Evolutionary conservation across 805 yeast species (phyloP).

Genomic region (Diddensiella caesifluorescens): DNA sequence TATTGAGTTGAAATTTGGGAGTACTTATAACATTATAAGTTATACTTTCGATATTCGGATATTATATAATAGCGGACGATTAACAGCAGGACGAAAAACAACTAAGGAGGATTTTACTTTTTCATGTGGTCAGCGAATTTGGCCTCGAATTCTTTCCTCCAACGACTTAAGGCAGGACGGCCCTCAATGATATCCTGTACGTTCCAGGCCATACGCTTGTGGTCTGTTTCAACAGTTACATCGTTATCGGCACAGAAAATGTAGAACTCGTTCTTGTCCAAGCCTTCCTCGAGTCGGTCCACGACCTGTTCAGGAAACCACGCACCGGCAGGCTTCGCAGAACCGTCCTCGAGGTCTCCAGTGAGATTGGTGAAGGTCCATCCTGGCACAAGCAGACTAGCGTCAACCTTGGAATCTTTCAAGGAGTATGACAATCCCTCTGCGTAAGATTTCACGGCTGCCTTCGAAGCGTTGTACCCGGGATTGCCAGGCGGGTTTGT

Average conservation of each 20-base stretch:
- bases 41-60: too few relatives aligned
- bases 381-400: slow-evolving; percentile 27
- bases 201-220: slow-evolving; percentile 25
- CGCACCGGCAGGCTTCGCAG: slow-evolving; percentile 26
- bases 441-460: slow-evolving; percentile 45
- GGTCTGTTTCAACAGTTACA: slow-evolving; percentile 21
- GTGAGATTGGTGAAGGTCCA: slow-evolving; percentile 27
- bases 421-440: slow-evolving; percentile 27
- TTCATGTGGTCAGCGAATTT: slow-evolving; percentile 7
- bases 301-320: slow-evolving; percentile 29
- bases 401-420: slow-evolving; percentile 19
- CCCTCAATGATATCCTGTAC: slow-evolving; percentile 19
- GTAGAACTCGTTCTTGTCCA: slow-evolving; percentile 21
- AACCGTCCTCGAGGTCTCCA: slow-evolving; percentile 19
- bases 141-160: slow-evolving; percentile 18
- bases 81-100: too few relatives aligned
- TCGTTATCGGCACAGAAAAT: slow-evolving; percentile 28
- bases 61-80: too few relatives aligned
- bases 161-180: slow-evolving; percentile 25
- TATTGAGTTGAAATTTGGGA: background rate
- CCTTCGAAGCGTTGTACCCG: slow-evolving; percentile 53
- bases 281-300: slow-evolving; percentile 20
- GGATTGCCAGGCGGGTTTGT: slow-evolving; percentile 47
- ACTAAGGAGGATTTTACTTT: slow-evolving; percentile 1
- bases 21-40: too few relatives aligned